Evolutionary conservation across 169 alveolate genomes (phyloP).

Genomic region (Plasmodium berghei): DNA sequence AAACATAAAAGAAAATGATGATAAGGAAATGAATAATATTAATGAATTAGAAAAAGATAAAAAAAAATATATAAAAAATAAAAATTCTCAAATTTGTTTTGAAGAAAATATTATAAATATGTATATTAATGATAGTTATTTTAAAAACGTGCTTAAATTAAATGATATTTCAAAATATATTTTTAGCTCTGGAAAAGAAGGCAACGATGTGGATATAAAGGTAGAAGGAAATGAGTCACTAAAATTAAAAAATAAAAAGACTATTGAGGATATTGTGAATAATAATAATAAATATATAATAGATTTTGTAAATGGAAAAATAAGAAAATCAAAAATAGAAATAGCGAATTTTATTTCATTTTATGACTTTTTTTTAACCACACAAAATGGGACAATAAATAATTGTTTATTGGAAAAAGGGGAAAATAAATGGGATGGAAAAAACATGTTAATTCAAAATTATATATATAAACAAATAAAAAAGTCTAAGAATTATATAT

Average conservation of each 20-base stretch:
- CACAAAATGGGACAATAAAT: not conserved
- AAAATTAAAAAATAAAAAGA: not conserved
- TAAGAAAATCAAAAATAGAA: conserved; percentile 27
- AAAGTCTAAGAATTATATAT: conserved; percentile 38
- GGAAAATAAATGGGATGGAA: not conserved
- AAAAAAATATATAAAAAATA: not conserved
- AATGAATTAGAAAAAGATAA: not conserved
- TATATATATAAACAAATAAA: conserved; percentile 20
- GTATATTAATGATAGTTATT: conserved; percentile 31
- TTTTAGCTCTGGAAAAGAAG: conserved; percentile 10
- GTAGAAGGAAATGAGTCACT: not conserved
- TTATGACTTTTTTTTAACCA: conserved; percentile 38
- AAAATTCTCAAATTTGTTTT: not conserved
- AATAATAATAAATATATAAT: conserved; percentile 43
- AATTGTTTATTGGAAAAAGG: not conserved
- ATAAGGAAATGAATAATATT: not conserved
- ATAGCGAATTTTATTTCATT: conserved; percentile 69
- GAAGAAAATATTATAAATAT: conserved; percentile 16
- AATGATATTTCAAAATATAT: conserved; percentile 13
- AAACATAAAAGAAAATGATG: not conserved
- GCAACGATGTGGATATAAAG: not conserved
- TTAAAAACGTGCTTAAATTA: conserved; percentile 19
- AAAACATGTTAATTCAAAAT: conserved; percentile 6
- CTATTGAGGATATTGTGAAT: conserved; percentile 13
- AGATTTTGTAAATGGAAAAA: conserved; percentile 13